Conservation (phyloP, 306 rosid species). For the Vicia villosa region DNA sequence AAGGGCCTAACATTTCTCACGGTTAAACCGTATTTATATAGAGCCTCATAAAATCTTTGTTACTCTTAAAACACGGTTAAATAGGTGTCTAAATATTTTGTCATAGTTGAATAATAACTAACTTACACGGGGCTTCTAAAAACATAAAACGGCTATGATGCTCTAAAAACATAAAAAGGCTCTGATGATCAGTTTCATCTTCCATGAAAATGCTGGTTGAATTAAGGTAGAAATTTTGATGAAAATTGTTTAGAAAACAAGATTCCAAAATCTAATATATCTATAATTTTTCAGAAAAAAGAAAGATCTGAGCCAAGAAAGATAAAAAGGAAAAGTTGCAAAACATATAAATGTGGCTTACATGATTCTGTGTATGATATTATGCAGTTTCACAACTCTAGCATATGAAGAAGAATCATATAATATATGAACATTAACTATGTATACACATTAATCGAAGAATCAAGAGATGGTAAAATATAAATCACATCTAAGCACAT, state of each 20-base stretch:
- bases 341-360: background rate
- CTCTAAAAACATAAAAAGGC: too few species aligned
- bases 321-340: background rate
- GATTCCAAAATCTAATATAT: background rate
- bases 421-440: background rate
- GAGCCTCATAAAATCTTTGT: too few species aligned
- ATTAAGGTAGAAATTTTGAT: background rate
- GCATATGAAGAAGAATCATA: background rate
- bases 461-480: background rate
- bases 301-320: background rate
- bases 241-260: conserved; percentile 4
- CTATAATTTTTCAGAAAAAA: background rate
- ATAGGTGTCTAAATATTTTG: too few species aligned
- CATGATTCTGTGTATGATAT: background rate
- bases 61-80: too few species aligned
- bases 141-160: too few species aligned
- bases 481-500: background rate
- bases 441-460: background rate
- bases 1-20: too few species aligned
- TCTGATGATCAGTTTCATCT: background rate
- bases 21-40: too few species aligned
- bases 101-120: too few species aligned
- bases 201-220: background rate
- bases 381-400: background rate
- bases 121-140: too few species aligned